Evolutionary conservation across 257 asterid species (phyloP).

Genomic region (Verbena officinalis): DNA sequence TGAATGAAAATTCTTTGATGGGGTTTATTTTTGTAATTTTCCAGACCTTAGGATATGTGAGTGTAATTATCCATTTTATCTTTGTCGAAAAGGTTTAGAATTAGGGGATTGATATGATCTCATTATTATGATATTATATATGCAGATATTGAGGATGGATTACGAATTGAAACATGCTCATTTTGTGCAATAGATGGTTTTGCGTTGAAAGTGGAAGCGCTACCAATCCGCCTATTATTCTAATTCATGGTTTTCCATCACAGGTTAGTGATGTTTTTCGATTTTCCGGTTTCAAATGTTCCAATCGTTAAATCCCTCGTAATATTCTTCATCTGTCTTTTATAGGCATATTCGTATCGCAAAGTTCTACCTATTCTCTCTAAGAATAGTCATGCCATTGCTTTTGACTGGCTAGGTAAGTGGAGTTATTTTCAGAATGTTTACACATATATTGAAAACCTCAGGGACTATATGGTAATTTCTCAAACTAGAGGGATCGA

Average conservation of each 20-base stretch:
- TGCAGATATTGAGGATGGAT: slow-evolving; percentile 65
- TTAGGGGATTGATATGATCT: too few species aligned
- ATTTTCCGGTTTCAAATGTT: neutral
- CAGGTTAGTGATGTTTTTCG: slow-evolving; percentile 51
- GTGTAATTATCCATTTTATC: too few species aligned
- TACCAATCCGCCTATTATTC: slow-evolving; percentile 57
- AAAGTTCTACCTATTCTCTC: slow-evolving; percentile 84
- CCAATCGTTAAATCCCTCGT: slow-evolving; percentile 8
- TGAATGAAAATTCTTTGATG: too few species aligned
- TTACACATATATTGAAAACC: too few species aligned
- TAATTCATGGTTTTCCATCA: slow-evolving; percentile 87
- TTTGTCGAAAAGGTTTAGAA: too few species aligned
- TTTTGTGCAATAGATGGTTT: slow-evolving; percentile 95
- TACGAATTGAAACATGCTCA: slow-evolving; percentile 69
- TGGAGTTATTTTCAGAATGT: neutral
- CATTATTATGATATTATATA: too few species aligned
- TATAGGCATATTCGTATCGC: slow-evolving; percentile 88
- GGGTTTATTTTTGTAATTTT: too few species aligned
- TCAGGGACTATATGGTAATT: too few species aligned
- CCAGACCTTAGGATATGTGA: too few species aligned
- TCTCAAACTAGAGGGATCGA: too few species aligned
- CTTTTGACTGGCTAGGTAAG: slow-evolving; percentile 95
- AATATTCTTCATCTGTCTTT: slow-evolving; percentile 25
- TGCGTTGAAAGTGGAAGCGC: slow-evolving; percentile 79
- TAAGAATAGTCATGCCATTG: slow-evolving; percentile 67